These are phyloP conservation scores for Fragaria iinumae DNA, from an alignment of 306 rosid genomes.

Conservation along the genomic window DNA sequence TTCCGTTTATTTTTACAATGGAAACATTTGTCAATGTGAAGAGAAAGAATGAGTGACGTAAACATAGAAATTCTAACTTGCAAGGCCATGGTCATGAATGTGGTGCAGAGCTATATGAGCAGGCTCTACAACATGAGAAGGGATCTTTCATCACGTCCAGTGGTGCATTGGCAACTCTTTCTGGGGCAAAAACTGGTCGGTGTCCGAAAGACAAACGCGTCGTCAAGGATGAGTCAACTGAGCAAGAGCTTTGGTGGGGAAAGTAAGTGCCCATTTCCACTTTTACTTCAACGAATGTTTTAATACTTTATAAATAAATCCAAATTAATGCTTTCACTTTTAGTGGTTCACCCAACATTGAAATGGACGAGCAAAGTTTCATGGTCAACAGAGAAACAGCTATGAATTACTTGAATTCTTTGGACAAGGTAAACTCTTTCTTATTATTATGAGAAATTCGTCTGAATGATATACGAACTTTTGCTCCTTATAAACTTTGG, in stretches of 20 bases:
- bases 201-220: constrained; percentile 90
- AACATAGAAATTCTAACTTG: not conserved
- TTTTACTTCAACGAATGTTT: not conserved
- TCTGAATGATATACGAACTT: too few species aligned
- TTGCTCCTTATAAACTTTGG: too few species aligned
- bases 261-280: constrained; percentile 35
- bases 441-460: too few species aligned
- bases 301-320: too few species aligned
- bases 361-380: constrained; percentile 81
- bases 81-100: not conserved
- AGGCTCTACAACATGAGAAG: constrained; percentile 65
- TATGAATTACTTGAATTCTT: constrained; percentile 78
- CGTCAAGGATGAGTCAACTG: constrained; percentile 59
- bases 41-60: too few species aligned
- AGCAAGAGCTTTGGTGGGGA: constrained; percentile 93
- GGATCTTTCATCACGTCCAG: constrained; percentile 71
- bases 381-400: constrained; percentile 84
- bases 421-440: constrained; percentile 55
- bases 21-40: too few species aligned
- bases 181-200: constrained; percentile 90
- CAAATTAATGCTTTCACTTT: not conserved
- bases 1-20: too few species aligned
- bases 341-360: constrained; percentile 93
- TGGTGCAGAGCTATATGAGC: constrained; percentile 71
- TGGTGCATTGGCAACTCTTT: constrained; percentile 89